Evolutionary conservation across 1,139 yeast genomes (phyloP).

Genomic region (Protomyces gravidus): DNA sequence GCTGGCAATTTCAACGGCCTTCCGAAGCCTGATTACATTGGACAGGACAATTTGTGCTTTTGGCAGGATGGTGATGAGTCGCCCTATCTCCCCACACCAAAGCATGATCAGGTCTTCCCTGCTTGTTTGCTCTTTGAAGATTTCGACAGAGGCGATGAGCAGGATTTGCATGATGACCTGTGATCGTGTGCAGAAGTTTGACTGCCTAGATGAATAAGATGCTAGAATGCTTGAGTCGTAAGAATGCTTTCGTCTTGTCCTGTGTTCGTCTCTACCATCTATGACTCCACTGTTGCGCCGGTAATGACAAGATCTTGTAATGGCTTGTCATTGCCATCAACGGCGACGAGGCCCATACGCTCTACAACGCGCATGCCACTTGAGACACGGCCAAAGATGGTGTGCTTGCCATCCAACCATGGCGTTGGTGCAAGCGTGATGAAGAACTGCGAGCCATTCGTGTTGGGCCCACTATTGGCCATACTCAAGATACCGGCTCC

Average conservation of each 20-base stretch:
- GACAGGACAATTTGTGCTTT: neutral
- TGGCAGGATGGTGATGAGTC: neutral
- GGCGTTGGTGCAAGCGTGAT: conserved; percentile 50
- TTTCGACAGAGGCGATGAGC: too few relatives aligned
- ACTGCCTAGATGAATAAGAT: too few relatives aligned
- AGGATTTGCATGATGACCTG: too few relatives aligned
- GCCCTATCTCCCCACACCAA: too few relatives aligned
- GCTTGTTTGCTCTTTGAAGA: too few relatives aligned
- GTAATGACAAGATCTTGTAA: conserved; percentile 35
- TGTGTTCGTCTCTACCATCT: neutral
- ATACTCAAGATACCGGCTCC: conserved; percentile 56
- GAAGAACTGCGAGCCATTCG: conserved; percentile 49
- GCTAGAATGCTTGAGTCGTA: too few relatives aligned
- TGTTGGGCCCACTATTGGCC: conserved; percentile 42
- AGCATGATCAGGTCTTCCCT: too few relatives aligned
- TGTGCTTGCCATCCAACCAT: conserved; percentile 48
- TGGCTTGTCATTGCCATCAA: conserved; percentile 46
- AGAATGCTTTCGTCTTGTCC: too few relatives aligned
- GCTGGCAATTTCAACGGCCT: neutral
- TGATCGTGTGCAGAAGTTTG: too few relatives aligned
- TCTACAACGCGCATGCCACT: conserved; percentile 53
- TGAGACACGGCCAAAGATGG: conserved; percentile 59
- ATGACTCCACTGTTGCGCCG: conserved; percentile 8
- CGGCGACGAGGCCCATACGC: conserved; percentile 51
- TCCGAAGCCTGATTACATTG: neutral